Evolutionary conservation across 306 rosid genomes (phyloP), one percentile per base, ranked within the genome.

Genomic region (Cucumis cinereus): DNA sequence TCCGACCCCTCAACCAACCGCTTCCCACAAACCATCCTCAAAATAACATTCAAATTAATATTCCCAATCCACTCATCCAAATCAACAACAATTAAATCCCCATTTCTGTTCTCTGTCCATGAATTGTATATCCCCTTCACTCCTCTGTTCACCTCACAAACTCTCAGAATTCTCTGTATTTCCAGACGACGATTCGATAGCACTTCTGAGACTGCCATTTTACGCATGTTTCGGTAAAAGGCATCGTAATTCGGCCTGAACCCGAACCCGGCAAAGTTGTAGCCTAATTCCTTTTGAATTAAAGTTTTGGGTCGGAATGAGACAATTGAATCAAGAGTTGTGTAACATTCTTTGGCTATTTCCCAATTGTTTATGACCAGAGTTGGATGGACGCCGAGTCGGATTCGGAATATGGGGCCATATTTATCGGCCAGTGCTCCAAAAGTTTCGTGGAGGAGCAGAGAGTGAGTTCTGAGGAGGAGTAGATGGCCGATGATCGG

Each of bases 401-500:
- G 69, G 61, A 81, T 77, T 22, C 71, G 28, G 77, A 81, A 87
- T 13, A 81, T 35, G 1, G 85, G 86, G 1, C 88, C 86, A 10
- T 82, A 82, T 28, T 77, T 71, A 52, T 86, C 83, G 5, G 89
- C 85, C 76, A 91, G 50, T 75, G 80, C 75, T 40, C 85, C 90
- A 19, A 90, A 45, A 23, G 84, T 49, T 14, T 79, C 61, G 78
- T 88, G 79, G 63, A 86, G 84, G 43, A 82, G 74, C 7, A 12
- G 13, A 0, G 88, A 19, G 73, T 35, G 4, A 60, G 4, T 15
- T 13, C 61, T 43, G 12, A 89, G 75, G n/a, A 86, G 83, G 38
- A 5, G 80, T 23, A 91, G 84, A 33, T 91, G 92, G 15, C 97
- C 97, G 19, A 91, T 77, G 19, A 91, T 20, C 12, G 97, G 97